Evolutionary conservation across 108 stramenopile genomes (phyloP), one percentile per base, ranked within the genome.

Genomic region (Aurantiochytrium sp.): DNA sequence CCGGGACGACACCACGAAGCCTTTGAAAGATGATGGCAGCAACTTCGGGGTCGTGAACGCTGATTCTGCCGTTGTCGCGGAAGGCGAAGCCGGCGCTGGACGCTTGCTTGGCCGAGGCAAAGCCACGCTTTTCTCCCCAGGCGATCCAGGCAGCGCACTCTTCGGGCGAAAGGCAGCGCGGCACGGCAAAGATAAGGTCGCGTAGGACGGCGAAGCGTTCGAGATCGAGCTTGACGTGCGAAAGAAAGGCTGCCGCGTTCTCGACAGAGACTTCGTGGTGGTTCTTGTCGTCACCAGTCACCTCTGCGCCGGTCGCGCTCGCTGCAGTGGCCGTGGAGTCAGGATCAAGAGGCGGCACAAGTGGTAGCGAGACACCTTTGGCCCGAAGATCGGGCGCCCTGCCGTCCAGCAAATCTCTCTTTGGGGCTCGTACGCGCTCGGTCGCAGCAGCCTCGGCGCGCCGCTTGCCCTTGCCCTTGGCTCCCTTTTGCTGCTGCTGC

Each of bases 121-220:
- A 95, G 44, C 90, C 91, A 19, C 47, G 29, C 16, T 89, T 72
- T 87, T 97, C 97, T 60, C 92, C 94, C 72, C 91, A 94, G 23
- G 90, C 59, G 51, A 97, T 95, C 97, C 97, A 97, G 8, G 92
- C 92, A 42, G 90, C 87, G 90, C 97, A 97, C 93, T 97, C 97
- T 23, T 91, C 69, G 25, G 88, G 53, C 14, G 94, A 91, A 12
- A 96, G 91, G 59, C 76, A 29, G 18, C 18, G 23, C 60, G 25
- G 19, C 5, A 60, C 88, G 19, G 45, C 58, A 60, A 51, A 19
- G 60, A 88, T 53, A 12, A 83, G 49, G 76, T 83, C 76, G 23
- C 51, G 45, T 6, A 83, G 76, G 19, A 83, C 23, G 43, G 76
- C 45, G 3, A 53, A 53, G 14, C 76, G 12, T 23, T 83, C 51